A percentile compares a stretch with the other conserved stretches of the same genome.
Conservation (phyloP, 352 stramenopile genomes). For the Globisporangium takayamanum region DNA sequence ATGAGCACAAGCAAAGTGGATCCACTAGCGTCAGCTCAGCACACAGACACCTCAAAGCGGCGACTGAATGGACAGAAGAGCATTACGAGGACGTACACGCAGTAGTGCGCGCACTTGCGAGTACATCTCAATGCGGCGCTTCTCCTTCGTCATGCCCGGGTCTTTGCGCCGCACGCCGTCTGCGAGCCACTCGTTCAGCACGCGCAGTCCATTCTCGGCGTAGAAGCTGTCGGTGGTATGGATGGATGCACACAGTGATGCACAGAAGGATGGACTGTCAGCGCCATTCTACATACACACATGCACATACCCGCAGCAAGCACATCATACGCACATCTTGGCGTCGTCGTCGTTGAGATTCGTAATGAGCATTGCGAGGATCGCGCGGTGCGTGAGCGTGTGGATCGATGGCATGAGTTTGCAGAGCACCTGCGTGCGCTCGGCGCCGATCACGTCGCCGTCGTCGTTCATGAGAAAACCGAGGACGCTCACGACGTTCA, state of each 20-base stretch:
- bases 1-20: neutral
- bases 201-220: constrained; percentile 55
- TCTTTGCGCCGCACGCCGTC: constrained; percentile 38
- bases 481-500: constrained; percentile 77
- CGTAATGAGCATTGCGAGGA: constrained; percentile 66
- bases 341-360: constrained; percentile 64
- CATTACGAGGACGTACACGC: constrained; percentile 23
- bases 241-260: neutral
- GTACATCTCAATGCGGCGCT: constrained; percentile 63
- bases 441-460: constrained; percentile 58
- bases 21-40: constrained; percentile 4
- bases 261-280: neutral
- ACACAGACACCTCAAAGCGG: neutral
- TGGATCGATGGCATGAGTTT: constrained; percentile 84
- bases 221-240: constrained; percentile 42
- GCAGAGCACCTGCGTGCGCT: constrained; percentile 72
- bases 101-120: constrained; percentile 72
- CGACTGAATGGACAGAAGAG: neutral
- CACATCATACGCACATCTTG: constrained; percentile 36
- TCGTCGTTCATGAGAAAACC: constrained; percentile 81
- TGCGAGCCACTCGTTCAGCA: constrained; percentile 69
- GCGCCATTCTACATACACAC: neutral
- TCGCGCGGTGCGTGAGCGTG: constrained; percentile 68
- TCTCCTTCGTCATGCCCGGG: constrained; percentile 39
- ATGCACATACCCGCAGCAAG: neutral